These are phyloP conservation scores for Mollisia scopiformis DNA, from an alignment of 2,329 filamentous ascomycete species.

Conservation along the genomic window DNA sequence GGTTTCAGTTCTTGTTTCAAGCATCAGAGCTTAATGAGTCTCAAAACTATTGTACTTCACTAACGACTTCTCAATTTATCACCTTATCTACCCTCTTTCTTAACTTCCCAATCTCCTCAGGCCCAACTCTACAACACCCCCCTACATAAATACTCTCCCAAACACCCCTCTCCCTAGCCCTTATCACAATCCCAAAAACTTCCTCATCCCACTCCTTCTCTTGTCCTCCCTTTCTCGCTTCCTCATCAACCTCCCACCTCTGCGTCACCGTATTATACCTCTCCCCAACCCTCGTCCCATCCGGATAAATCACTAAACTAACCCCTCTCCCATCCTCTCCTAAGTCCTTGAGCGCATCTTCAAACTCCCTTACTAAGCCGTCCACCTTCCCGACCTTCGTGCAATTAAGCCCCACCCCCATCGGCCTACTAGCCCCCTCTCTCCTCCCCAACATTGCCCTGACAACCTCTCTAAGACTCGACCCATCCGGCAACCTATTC, in stretches of 20 bases:
- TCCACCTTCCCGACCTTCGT: conserved; percentile 67
- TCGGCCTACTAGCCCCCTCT: conserved; percentile 44
- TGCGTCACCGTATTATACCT: conserved; percentile 67
- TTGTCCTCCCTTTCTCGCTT: background rate
- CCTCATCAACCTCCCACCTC: conserved; percentile 54
- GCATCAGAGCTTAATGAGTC: too few relatives aligned
- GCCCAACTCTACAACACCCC: conserved; percentile 49
- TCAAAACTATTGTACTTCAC: too few relatives aligned
- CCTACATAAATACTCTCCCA: conserved; percentile 44
- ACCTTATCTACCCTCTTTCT: conserved; percentile 27
- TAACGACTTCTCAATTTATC: too few relatives aligned
- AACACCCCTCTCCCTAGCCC: conserved; percentile 27
- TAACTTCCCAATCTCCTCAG: conserved; percentile 34
- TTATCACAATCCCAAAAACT: conserved; percentile 38
- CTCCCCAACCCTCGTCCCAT: conserved; percentile 66
- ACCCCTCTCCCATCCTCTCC: conserved; percentile 48
- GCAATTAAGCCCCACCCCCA: conserved; percentile 71
- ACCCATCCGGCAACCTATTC: conserved; percentile 60
- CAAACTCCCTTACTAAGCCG: conserved; percentile 55
- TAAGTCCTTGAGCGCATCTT: conserved; percentile 48
- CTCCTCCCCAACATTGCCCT: conserved; percentile 38
- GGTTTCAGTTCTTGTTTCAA: too few relatives aligned
- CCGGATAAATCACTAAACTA: conserved; percentile 66
- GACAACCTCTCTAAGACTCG: conserved; percentile 46
- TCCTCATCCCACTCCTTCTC: conserved; percentile 40